Conservation (phyloP, 345 rosid genomes). For the Euphorbia lathyris region DNA sequence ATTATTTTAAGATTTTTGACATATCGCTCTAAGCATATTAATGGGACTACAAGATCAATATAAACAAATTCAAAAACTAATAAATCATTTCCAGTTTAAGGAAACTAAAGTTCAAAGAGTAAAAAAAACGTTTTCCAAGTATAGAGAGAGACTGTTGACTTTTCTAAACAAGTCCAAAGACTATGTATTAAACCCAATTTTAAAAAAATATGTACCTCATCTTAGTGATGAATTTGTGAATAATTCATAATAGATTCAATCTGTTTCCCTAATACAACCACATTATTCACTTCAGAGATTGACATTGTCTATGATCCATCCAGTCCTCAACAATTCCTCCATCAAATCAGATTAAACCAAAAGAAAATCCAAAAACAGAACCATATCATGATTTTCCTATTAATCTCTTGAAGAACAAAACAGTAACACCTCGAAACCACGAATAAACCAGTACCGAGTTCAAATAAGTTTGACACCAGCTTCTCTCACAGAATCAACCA, state of each 20-base stretch:
- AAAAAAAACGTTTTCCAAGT: too few relatives aligned
- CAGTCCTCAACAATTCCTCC: background rate
- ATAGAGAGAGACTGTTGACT: too few relatives aligned
- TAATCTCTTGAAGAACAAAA: background rate
- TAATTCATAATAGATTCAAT: background rate
- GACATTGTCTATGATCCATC: background rate
- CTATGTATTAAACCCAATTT: too few relatives aligned
- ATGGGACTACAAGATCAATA: too few relatives aligned
- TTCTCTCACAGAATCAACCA: constrained; percentile 67
- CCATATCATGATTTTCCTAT: background rate
- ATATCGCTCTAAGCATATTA: too few relatives aligned
- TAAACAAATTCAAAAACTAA: too few relatives aligned
- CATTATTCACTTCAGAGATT: background rate
- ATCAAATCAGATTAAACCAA: background rate
- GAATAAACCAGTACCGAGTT: background rate
- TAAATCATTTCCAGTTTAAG: too few relatives aligned
- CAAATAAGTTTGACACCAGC: constrained; percentile 63
- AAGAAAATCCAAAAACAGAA: background rate
- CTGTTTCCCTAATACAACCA: background rate
- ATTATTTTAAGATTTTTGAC: too few relatives aligned
- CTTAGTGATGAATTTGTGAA: background rate
- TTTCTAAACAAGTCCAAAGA: too few relatives aligned
- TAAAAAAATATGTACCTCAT: too few relatives aligned
- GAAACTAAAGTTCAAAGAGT: too few relatives aligned
- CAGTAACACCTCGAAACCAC: background rate